A percentile compares a stretch with the other conserved stretches of the same genome.
These are phyloP conservation scores for Pseudogymnoascus sp. DNA, from an alignment of 2,329 filamentous ascomycete genomes.

Conservation along the genomic window DNA sequence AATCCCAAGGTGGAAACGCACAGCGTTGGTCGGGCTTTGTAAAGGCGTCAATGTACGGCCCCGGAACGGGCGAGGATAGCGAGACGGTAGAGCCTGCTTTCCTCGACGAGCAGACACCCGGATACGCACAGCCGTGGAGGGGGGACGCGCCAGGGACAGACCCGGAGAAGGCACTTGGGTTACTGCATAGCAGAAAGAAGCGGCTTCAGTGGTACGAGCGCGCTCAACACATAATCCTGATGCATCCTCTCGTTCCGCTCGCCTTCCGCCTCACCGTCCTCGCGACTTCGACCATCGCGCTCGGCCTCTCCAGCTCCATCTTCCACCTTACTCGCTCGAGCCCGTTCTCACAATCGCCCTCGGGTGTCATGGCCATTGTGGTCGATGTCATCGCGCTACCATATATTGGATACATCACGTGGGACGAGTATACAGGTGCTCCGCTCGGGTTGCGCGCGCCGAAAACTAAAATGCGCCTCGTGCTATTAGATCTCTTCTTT, in stretches of 20 bases:
- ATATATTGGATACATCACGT: conserved; percentile 89
- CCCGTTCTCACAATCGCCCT: conserved; percentile 53
- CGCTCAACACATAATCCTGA: conserved; percentile 21
- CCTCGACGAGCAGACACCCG: conserved; percentile 26
- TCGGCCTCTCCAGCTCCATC: conserved; percentile 70
- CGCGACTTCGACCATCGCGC: conserved; percentile 69
- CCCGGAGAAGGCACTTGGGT: conserved; percentile 23
- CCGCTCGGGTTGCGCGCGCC: conserved; percentile 79
- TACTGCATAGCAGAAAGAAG: conserved; percentile 25
- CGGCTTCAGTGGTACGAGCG: conserved; percentile 14
- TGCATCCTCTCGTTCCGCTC: conserved; percentile 64
- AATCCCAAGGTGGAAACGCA: conserved; percentile 18
- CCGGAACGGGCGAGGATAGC: conserved; percentile 21
- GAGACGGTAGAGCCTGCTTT: conserved; percentile 25
- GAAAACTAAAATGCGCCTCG: conserved; percentile 76
- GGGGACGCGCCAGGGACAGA: conserved; percentile 25
- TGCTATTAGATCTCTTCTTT: conserved; percentile 88
- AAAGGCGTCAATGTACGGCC: conserved; percentile 28
- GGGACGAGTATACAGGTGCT: conserved; percentile 91
- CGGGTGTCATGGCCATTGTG: conserved; percentile 78
- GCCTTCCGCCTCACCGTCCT: conserved; percentile 75
- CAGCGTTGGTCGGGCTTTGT: conserved; percentile 27
- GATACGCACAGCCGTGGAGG: conserved; percentile 29
- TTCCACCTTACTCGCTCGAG: conserved; percentile 41
- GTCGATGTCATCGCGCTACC: conserved; percentile 83